Evolutionary conservation across 208 protist species (phyloP).

Genomic region (Crithidia brevicula): DNA sequence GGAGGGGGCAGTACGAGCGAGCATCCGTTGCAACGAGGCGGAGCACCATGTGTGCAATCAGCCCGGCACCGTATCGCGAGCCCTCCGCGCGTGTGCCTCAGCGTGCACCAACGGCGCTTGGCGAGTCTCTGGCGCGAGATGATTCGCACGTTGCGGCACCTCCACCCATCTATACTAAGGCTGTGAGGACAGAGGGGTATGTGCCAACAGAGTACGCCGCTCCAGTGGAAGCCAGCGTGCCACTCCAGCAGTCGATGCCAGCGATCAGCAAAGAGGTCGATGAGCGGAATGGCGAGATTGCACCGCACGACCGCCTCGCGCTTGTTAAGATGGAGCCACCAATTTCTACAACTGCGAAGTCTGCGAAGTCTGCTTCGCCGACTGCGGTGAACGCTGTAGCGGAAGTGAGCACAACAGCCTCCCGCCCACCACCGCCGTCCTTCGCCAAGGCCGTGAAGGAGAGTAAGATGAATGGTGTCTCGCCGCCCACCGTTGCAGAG

Average conservation of each 20-base stretch:
- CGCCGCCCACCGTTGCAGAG: no score
- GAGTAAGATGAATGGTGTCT: not conserved
- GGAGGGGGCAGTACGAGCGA: not conserved
- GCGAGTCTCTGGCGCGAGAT: not conserved
- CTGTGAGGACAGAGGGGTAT: no score
- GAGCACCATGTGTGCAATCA: conserved; percentile 7
- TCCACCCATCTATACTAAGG: not conserved
- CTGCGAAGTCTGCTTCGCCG: not conserved
- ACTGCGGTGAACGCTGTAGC: not conserved
- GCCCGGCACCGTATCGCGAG: not conserved
- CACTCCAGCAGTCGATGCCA: no score
- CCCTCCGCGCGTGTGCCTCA: not conserved
- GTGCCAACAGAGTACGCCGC: no score
- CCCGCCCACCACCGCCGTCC: not conserved
- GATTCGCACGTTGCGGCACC: not conserved
- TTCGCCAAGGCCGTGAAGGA: not conserved
- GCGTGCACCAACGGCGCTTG: conserved; percentile 8
- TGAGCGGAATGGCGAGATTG: no score
- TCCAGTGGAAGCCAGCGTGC: no score
- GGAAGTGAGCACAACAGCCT: not conserved
- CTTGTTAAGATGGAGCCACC: not conserved
- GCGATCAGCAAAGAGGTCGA: no score
- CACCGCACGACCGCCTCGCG: no score
- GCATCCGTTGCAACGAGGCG: not conserved
- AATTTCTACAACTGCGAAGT: not conserved